Percentiles rank a stretch among this genome's conserved stretches.
Evolutionary conservation across 208 protist species (phyloP).

Genomic region (Trypanosoma melophagium): DNA sequence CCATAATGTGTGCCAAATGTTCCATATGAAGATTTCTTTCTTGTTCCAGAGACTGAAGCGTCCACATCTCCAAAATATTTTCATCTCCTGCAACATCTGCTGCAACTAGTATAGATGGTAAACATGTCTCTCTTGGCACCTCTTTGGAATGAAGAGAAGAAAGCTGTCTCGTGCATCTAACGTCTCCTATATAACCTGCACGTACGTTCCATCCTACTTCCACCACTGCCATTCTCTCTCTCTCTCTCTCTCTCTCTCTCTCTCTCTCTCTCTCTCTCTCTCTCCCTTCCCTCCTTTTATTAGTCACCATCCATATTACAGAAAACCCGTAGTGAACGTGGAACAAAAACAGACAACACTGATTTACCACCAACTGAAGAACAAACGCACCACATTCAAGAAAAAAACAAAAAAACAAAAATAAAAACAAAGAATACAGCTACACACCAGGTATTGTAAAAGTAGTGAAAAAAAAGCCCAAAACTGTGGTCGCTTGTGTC

Average conservation of each 20-base stretch:
- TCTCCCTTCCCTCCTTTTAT: not conserved
- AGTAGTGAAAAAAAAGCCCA: not conserved
- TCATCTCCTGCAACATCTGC: slow-evolving; percentile 12
- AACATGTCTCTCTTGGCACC: slow-evolving; percentile 38
- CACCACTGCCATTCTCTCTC: slow-evolving; percentile 68
- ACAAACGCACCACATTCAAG: not conserved
- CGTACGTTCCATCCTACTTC: slow-evolving; percentile 73
- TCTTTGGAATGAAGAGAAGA: slow-evolving; percentile 32
- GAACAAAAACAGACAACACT: not conserved
- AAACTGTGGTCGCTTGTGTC: too few relatives aligned
- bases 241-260: not conserved
- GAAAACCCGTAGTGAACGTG: too few relatives aligned
- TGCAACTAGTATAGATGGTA: slow-evolving; percentile 48
- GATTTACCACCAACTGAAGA: not conserved
- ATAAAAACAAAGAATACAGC: slow-evolving; percentile 1
- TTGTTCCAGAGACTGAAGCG: slow-evolving; percentile 35
- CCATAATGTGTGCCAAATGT: slow-evolving; percentile 47
- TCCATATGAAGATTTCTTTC: slow-evolving; percentile 50
- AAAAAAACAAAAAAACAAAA: not conserved
- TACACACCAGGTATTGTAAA: not conserved
- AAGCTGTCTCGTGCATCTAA: slow-evolving; percentile 45
- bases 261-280: not conserved
- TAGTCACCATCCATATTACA: not conserved
- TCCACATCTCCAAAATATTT: slow-evolving; percentile 58
- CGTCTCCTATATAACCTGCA: slow-evolving; percentile 77